A percentile compares a stretch with the other conserved stretches of the same genome.
Evolutionary conservation across 2,329 filamentous ascomycete genomes (phyloP).

Genomic region (Botrytis aclada): DNA sequence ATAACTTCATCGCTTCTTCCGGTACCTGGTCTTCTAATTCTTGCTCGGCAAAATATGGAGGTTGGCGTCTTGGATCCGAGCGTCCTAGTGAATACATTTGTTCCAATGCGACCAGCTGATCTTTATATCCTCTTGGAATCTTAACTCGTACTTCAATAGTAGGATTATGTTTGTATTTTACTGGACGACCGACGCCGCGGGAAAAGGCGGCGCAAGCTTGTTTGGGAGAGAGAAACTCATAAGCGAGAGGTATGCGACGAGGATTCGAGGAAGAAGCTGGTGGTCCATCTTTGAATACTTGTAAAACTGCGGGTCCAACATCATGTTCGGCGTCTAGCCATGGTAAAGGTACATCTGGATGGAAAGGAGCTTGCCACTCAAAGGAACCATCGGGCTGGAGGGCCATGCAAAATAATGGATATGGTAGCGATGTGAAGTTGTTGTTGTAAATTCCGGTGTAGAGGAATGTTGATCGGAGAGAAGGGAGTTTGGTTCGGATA

Average conservation of each 20-base stretch:
- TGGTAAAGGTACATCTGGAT: slow-evolving; percentile 81
- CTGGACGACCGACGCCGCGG: slow-evolving; percentile 71
- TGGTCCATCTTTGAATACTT: slow-evolving; percentile 92
- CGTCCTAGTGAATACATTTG: slow-evolving; percentile 51
- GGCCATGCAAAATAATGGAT: slow-evolving; percentile 95
- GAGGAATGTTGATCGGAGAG: slow-evolving; percentile 79
- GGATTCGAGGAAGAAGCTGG: slow-evolving; percentile 59
- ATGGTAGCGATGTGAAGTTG: slow-evolving; percentile 91
- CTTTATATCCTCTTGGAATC: slow-evolving; percentile 82
- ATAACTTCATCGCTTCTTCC: slow-evolving; percentile 72
- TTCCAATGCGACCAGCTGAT: slow-evolving; percentile 73
- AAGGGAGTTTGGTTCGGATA: slow-evolving; percentile 60
- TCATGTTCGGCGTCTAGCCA: slow-evolving; percentile 98
- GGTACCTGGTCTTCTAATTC: slow-evolving; percentile 64
- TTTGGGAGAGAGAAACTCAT: slow-evolving; percentile 79
- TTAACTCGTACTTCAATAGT: slow-evolving; percentile 82
- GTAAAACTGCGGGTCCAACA: slow-evolving; percentile 84
- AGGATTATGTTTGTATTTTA: slow-evolving; percentile 67
- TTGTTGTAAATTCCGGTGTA: slow-evolving; percentile 99
- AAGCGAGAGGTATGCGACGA: slow-evolving; percentile 79
- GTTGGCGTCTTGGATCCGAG: slow-evolving; percentile 50
- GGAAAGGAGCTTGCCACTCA: slow-evolving; percentile 89
- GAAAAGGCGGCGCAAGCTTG: slow-evolving; percentile 82
- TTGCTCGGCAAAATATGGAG: slow-evolving; percentile 60
- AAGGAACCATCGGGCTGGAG: slow-evolving; percentile 81